phyloP scores from a whole-genome alignment of 2,329 filamentous ascomycete species.

The Nemania sp. region DNA sequence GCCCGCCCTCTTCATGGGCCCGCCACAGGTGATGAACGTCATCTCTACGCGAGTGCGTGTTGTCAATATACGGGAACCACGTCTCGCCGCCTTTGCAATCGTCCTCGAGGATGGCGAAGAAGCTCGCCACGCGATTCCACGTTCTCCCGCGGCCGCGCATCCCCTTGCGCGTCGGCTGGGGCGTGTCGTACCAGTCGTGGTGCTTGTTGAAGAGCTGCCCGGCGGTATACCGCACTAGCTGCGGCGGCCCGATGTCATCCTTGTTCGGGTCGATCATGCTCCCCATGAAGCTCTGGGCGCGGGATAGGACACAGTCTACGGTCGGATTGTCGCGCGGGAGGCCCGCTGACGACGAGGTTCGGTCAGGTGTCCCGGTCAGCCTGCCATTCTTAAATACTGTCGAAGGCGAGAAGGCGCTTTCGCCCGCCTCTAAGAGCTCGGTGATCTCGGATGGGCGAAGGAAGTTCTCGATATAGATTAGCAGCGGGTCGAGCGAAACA shows the following conservation, averaged over 20 bases:
- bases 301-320: constrained; percentile 54
- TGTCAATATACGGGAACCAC: constrained; percentile 54
- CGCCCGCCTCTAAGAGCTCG: constrained; percentile 53
- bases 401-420: constrained; percentile 54
- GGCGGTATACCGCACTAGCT: constrained; percentile 56
- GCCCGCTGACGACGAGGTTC: constrained; percentile 56
- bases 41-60: constrained; percentile 27
- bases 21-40: constrained; percentile 50
- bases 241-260: constrained; percentile 58
- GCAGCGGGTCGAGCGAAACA: constrained; percentile 57
- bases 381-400: constrained; percentile 54
- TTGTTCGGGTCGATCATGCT: constrained; percentile 53
- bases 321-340: constrained; percentile 54
- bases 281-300: constrained; percentile 55
- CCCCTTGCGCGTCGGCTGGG: constrained; percentile 42
- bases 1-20: constrained; percentile 54
- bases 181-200: constrained; percentile 56
- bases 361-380: constrained; percentile 51
- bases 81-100: constrained; percentile 57
- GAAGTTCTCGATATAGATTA: constrained; percentile 59
- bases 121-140: constrained; percentile 57
- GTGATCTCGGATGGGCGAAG: constrained; percentile 52
- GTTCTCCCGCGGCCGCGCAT: constrained; percentile 41
- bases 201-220: constrained; percentile 57
- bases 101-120: constrained; percentile 58